These are phyloP conservation scores for Talaromyces sp. DNA, from an alignment of 2,329 filamentous ascomycete genomes.

Conservation along the genomic window DNA sequence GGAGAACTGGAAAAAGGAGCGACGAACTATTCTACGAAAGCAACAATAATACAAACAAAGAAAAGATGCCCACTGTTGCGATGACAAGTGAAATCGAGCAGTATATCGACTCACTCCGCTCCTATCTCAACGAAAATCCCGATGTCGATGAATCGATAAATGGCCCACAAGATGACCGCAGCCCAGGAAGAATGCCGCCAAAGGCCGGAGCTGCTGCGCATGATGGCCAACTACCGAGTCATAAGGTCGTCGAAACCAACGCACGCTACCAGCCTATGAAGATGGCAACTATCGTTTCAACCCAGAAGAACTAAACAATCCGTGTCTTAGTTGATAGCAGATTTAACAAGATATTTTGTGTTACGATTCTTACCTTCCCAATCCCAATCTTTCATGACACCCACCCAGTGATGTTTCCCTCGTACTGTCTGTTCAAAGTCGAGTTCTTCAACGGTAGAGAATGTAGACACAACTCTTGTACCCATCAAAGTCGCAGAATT, in stretches of 20 bases:
- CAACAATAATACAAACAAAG: conserved; percentile 1
- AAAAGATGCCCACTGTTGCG: conserved; percentile 23
- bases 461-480: conserved; percentile 23
- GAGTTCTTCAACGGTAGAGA: conserved; percentile 36
- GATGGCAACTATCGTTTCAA: neutral
- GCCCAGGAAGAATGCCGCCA: neutral
- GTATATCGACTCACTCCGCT: conserved; percentile 24
- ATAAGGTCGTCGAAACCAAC: neutral
- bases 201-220: conserved; percentile 1
- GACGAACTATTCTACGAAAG: neutral
- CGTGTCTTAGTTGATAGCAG: conserved; percentile 6
- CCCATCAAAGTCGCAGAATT: conserved; percentile 5
- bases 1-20: neutral
- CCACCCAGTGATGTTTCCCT: conserved; percentile 62
- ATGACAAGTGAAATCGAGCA: conserved; percentile 25
- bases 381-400: conserved; percentile 66
- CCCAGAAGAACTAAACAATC: conserved; percentile 32
- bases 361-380: conserved; percentile 58
- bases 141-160: neutral
- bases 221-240: neutral
- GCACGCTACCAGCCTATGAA: neutral
- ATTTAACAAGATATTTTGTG: neutral
- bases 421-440: conserved; percentile 59
- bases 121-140: conserved; percentile 16
- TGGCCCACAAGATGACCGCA: neutral